Conservation (phyloP, 257 asterid species). For the Parsonsia alboflavescens region DNA sequence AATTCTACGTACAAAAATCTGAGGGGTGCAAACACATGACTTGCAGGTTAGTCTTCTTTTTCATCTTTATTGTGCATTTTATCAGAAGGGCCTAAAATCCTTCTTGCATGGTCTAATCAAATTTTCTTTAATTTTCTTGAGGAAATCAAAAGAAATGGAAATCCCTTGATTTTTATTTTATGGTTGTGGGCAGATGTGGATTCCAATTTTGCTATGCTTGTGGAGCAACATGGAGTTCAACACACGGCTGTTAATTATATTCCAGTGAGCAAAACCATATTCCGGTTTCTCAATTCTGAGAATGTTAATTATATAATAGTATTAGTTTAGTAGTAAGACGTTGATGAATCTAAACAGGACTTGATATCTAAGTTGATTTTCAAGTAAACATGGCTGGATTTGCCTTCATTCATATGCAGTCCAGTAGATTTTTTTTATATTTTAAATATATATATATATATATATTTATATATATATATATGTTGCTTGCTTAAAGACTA, state of each 20-base stretch:
- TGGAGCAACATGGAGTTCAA: constrained; percentile 30
- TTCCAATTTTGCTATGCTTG: constrained; percentile 46
- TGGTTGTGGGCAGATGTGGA: constrained; percentile 30
- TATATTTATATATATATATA: too few relatives aligned
- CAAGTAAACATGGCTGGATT: not conserved
- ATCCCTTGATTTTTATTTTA: not conserved
- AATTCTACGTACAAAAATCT: constrained; percentile 18
- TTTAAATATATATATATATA: too few relatives aligned
- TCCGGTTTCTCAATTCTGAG: not conserved
- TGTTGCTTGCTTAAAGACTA: not conserved
- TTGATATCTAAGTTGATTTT: not conserved
- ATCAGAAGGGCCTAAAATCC: too few relatives aligned
- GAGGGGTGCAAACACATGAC: constrained; percentile 21
- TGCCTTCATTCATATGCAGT: not conserved
- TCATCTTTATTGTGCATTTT: not conserved
- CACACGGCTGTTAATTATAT: constrained; percentile 37
- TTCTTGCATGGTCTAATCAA: not conserved
- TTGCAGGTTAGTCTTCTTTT: constrained; percentile 23
- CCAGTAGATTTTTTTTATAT: too few relatives aligned
- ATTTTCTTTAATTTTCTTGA: not conserved
- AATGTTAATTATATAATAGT: not conserved
- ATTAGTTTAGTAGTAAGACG: not conserved
- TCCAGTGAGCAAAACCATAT: not conserved
- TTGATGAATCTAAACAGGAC: not conserved
- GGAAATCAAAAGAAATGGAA: too few relatives aligned